Conservation (phyloP, 1,139 yeast genomes). For the Zygosaccharomyces sapae region DNA sequence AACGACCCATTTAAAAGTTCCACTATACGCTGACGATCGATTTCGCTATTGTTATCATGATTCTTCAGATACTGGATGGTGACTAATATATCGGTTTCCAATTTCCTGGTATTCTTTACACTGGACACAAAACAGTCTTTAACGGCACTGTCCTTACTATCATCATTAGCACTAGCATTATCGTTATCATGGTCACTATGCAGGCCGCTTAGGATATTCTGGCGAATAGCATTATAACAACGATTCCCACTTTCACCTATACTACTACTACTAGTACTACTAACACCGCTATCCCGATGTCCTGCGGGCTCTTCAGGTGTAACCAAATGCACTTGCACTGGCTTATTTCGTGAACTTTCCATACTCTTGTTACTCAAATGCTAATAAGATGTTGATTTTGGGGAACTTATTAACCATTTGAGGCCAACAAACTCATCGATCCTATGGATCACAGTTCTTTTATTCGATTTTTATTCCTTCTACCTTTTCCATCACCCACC, state of each 20-base stretch:
- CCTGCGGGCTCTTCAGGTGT: constrained; percentile 17
- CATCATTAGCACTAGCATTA: not conserved
- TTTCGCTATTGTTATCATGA: constrained; percentile 6
- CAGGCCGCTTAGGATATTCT: not conserved
- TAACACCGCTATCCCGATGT: not conserved
- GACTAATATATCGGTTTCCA: constrained; percentile 23
- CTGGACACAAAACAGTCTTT: constrained; percentile 19
- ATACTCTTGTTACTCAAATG: not conserved
- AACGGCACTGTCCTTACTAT: not conserved
- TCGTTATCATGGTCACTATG: not conserved
- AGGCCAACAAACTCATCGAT: not conserved
- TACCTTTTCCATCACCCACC: not conserved
- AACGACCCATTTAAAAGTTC: constrained; percentile 27
- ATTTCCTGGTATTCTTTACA: constrained; percentile 22
- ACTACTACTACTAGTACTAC: not conserved
- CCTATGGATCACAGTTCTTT: not conserved
- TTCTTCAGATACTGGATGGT: constrained; percentile 21
- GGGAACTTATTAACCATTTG: constrained; percentile 1
- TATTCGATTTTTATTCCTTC: not conserved
- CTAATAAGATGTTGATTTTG: not conserved
- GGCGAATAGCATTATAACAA: not conserved
- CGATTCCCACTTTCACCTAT: not conserved
- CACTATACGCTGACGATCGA: constrained; percentile 19
- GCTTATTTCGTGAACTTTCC: constrained; percentile 3
- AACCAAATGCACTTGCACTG: constrained; percentile 13